phyloP scores from a whole-genome alignment of 2,329 filamentous ascomycete genomes.

The Grosmannia huntii region DNA sequence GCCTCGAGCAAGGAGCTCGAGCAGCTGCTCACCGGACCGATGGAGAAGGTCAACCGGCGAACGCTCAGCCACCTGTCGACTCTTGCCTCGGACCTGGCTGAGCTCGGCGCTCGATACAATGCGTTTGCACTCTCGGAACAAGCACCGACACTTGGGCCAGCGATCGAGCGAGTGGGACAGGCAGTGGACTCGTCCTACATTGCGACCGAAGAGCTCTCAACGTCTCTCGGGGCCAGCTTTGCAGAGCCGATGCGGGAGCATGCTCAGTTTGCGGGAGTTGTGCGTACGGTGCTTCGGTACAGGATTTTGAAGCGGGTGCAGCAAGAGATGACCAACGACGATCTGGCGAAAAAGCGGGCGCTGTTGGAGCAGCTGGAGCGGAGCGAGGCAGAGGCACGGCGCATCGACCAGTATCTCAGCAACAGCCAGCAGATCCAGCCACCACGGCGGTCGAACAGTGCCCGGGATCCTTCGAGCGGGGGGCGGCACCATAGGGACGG shows the following conservation, averaged over 20 bases:
- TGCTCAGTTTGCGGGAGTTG: constrained; percentile 91
- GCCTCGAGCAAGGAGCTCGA: constrained; percentile 86
- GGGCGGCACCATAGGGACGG: constrained; percentile 39
- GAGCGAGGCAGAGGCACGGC: constrained; percentile 82
- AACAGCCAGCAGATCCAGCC: constrained; percentile 51
- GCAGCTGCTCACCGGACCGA: constrained; percentile 73
- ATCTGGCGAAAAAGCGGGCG: constrained; percentile 73
- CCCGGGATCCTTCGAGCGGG: constrained; percentile 26
- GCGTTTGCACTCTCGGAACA: constrained; percentile 92
- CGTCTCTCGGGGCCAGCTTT: constrained; percentile 80
- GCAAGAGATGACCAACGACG: constrained; percentile 92
- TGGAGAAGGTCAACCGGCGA: constrained; percentile 92
- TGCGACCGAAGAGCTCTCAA: constrained; percentile 81
- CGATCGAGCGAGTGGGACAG: constrained; percentile 89
- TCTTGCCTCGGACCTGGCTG: constrained; percentile 76
- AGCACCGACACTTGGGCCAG: constrained; percentile 73
- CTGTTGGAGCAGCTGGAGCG: constrained; percentile 81
- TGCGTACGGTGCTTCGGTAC: constrained; percentile 78
- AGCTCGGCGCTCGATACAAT: constrained; percentile 91
- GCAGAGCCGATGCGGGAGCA: constrained; percentile 97
- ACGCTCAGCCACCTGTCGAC: constrained; percentile 76
- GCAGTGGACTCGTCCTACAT: constrained; percentile 94
- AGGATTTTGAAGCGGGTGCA: constrained; percentile 88
- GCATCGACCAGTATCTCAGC: constrained; percentile 86
- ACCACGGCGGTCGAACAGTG: constrained; percentile 54